Evolutionary conservation across 305 asterid genomes (phyloP), one percentile per base, ranked within the genome.

Genomic region (Fraxinus xanthoxyloides): DNA sequence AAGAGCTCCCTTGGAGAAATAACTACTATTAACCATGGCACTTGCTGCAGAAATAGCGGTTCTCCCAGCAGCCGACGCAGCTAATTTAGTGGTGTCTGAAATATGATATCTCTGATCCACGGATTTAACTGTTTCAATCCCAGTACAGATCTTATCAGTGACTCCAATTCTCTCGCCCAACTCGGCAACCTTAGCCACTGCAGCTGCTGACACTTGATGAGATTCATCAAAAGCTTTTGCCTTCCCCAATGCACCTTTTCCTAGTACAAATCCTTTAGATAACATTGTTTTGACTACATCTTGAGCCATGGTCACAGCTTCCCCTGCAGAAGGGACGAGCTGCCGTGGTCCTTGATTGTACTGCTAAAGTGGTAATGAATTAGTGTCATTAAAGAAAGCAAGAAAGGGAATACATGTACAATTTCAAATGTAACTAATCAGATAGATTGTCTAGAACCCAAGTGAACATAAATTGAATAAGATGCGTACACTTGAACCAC

Each of bases 181-280:
- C 82, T 93, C 98, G 9, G 98, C 95, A 40, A 94, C 96, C 85
- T 89, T 92, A 87, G 97, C 94, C n/a, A 87, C 90, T 77, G 99
- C 98, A 75, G 94, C 91, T 32, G 99, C 98, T 70, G 99, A 93
- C 23, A 95, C 93, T 74, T 84, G 92, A 88, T 95, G 95, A 35
- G 99, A 95, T 87, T 94, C 97, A 31, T 95, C 99, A 6, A 95
- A 92, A 61, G 91, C 90, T 87, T 86, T 93, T 48, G 99, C 99
- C 84, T 86, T 89, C 82, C 91, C 82, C 24, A 95, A 26, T 65
- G 98, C 98, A n/a, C 89, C 99, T 88, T 87, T 93, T 63, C 98
- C 99, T 31, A 95, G 88, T 26, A 92, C 83, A 72, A 89, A 95
- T 43, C 99, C 99, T 85, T 86, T 93, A 28, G 94, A 80, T 59